Evolutionary conservation across 345 rosid genomes (phyloP), one percentile per base, ranked within the genome.

Genomic region (Arabidopsis arenosa): DNA sequence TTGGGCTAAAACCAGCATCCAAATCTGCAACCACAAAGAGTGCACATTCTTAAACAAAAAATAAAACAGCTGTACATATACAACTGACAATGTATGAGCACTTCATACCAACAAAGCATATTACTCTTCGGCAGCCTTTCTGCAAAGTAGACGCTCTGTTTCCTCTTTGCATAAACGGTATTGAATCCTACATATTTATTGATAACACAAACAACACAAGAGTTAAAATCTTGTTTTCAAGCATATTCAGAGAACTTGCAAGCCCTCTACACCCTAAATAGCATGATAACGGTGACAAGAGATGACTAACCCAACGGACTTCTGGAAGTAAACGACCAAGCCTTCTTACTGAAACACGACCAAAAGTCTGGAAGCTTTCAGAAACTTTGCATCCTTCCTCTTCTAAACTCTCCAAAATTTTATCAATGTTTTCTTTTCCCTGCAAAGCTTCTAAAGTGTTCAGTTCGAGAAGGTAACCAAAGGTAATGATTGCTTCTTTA

Each of bases 301-400:
- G 36, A 43, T 2, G 66, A 84, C 91, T 79, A 63, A 89, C 97
- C 93, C 91, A 89, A 60, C 86, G 86, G 70, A 89, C 85, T 86
- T 86, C 93, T 41, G 97, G 97, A 80, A 91, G 90, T 76, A 91
- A 76, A 72, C 95, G 93, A 65, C 95, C 97, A 55, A 89, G 95
- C 53, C 91, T 81, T 44, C 93, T 82, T 69, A 89, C 43, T 62
- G 93, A 88, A 59, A 88, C 87, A 62, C 86, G 90, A 56, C 85
- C 83, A 70, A 80, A 86, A 45, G 78, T 78, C 73, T 86, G 81
- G 68, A 63, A 87, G 52, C 68, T 85, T 71, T 81, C 95, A 15
- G 71, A 5, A 74, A 78, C 68, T 69, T 83, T 80, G 76, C 72
- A 75, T 72, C 86, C 83, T 72, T 83, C 80, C 49, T 75, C 77